phyloP scores from a whole-genome alignment of 345 rosid genomes.

The Rhodamnia argentea region DNA sequence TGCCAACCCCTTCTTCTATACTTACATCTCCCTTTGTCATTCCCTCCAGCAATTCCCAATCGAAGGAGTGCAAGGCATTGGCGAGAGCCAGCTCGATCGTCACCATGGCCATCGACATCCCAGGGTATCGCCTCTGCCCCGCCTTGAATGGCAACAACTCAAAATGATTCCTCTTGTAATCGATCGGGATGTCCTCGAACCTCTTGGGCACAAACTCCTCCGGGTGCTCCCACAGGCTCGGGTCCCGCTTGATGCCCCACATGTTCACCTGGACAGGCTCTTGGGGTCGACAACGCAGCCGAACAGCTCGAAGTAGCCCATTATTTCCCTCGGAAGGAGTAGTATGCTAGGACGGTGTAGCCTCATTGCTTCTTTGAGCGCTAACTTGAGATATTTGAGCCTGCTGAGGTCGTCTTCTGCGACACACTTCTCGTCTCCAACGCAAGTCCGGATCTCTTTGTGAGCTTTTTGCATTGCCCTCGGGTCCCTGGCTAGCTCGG shows the following conservation, averaged over 20 bases:
- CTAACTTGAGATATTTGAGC: slow-evolving; percentile 31
- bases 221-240: slow-evolving; percentile 20
- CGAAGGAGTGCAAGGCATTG: slow-evolving; percentile 21
- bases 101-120: slow-evolving; percentile 10
- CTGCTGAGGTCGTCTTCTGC: slow-evolving; percentile 14
- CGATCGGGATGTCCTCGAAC: slow-evolving; percentile 16
- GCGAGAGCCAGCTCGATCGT: slow-evolving; percentile 26
- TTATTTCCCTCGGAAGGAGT: slow-evolving; percentile 33
- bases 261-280: slow-evolving; percentile 26
- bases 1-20: slow-evolving; percentile 29
- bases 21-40: slow-evolving; percentile 11
- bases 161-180: slow-evolving; percentile 27
- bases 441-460: slow-evolving; percentile 22
- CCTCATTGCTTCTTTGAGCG: slow-evolving; percentile 36
- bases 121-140: slow-evolving; percentile 28
- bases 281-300: slow-evolving; percentile 20
- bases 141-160: slow-evolving; percentile 30
- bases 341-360: slow-evolving; percentile 37
- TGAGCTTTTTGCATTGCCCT: slow-evolving; percentile 25
- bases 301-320: slow-evolving; percentile 18
- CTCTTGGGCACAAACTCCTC: slow-evolving; percentile 36
- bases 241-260: slow-evolving; percentile 27
- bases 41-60: slow-evolving; percentile 28
- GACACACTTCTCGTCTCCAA: slow-evolving; percentile 14
- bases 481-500: slow-evolving; percentile 27